Evolutionary conservation across 2,329 filamentous ascomycete species (phyloP).

Genomic region (Lachnellula occidentalis): DNA sequence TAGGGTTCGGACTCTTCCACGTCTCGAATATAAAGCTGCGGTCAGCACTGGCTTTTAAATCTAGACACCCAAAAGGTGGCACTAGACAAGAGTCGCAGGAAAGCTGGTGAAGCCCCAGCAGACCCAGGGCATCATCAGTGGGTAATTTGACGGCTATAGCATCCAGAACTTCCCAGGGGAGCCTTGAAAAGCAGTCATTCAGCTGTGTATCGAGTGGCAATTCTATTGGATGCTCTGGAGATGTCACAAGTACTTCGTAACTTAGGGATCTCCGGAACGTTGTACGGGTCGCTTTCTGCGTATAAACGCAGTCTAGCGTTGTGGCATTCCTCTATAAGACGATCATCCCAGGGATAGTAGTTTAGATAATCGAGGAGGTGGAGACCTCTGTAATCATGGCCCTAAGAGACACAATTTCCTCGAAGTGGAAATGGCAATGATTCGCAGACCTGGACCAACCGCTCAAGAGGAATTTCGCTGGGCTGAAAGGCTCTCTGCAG

Average conservation of each 20-base stretch:
- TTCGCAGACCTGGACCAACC: constrained; percentile 3
- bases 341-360: constrained; percentile 7
- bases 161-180: not conserved
- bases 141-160: not conserved
- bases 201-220: too few species aligned
- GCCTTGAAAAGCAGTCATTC: not conserved
- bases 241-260: too few species aligned
- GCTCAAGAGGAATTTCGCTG: not conserved
- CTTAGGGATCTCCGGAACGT: constrained; percentile 2
- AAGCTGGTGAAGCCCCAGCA: not conserved
- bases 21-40: not conserved
- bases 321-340: not conserved
- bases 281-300: constrained; percentile 1
- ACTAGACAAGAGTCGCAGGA: not conserved
- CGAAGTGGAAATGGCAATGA: constrained; percentile 2
- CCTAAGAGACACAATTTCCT: constrained; percentile 4
- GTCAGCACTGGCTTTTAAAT: not conserved
- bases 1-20: not conserved
- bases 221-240: too few species aligned
- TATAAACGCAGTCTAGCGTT: not conserved
- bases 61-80: not conserved
- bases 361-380: not conserved
- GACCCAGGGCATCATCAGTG: not conserved
- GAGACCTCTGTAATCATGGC: constrained; percentile 2
- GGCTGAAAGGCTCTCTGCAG: constrained; percentile 4